phyloP scores from a whole-genome alignment of 768 basidiomycete genomes.

The Naematelia aurantialba region DNA sequence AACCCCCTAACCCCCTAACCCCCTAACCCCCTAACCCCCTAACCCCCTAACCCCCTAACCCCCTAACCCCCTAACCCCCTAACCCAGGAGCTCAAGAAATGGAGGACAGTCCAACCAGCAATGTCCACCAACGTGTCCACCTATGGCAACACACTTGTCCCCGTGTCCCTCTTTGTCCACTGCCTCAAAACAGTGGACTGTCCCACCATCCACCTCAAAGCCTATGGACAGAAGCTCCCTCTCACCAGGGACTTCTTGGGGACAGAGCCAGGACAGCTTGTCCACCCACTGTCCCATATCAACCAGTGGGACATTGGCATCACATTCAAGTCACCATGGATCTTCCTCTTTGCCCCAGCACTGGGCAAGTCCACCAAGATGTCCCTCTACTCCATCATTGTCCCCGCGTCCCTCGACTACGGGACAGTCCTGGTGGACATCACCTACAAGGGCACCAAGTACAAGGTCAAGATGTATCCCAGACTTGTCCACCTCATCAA shows the following conservation, averaged over 20 bases:
- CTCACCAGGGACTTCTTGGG: conserved; percentile 4
- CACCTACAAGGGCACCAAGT: conserved; percentile 2
- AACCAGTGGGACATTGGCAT: conserved; percentile 19
- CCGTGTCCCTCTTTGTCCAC: not conserved
- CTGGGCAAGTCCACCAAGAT: conserved; percentile 1
- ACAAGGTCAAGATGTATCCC: conserved; percentile 26
- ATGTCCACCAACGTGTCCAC: too few relatives aligned
- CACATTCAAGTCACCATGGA: conserved; percentile 1
- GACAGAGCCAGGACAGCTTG: conserved; percentile 16
- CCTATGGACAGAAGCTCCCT: conserved; percentile 23
- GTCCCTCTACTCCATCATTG: conserved; percentile 5
- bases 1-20: not conserved
- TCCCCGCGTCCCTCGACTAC: conserved; percentile 17
- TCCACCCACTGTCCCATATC: conserved; percentile 6
- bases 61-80: not conserved
- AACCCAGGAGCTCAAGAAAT: not conserved
- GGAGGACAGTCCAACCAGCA: too few relatives aligned
- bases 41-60: not conserved
- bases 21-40: not conserved
- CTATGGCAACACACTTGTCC: too few relatives aligned
- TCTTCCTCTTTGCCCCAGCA: conserved; percentile 16
- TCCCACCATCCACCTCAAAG: not conserved
- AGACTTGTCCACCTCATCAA: conserved; percentile 29
- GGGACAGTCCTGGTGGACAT: conserved; percentile 14
- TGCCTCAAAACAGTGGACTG: not conserved